Base-by-base conservation (phyloP, 148 eudicot species). In the Talinum fruticosum region DNA sequence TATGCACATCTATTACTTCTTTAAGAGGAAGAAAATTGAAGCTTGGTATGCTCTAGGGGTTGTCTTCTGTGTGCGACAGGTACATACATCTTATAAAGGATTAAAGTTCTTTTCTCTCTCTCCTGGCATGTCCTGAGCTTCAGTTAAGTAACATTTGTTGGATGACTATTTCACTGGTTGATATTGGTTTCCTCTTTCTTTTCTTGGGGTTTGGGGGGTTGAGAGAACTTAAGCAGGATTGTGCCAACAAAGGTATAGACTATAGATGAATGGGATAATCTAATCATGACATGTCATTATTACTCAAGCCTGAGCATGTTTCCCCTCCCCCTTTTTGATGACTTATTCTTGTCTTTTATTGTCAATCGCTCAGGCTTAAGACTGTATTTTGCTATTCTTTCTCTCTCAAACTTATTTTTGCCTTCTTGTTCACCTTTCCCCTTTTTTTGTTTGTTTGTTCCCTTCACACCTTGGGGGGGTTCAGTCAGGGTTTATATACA, bases 1-100 rank as follows among this genome's bases (percentile, higher is more conserved):
- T 76, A 77, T 89, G 66, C 89, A 96, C 84, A 96, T 96, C 81
- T 96, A 91, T 80, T 91, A 89, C 86, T 96, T 83, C 79, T 96
- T 96, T 81, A 72, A 89, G 86, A 90, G 97, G 80, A 93, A 93
- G 79, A 82, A 93, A 66, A 75, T 88, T 29, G 88, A 96, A 81
- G 99, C 93, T 76, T 96, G 97, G 97, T 93, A 93, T 81, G 88
- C 99, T 78, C 95, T 96, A 69, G 99, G 97, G 99, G 99, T 64
- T 96, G 99, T 85, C 84, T 96, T 75, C 85, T 96, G 44, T 91
- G 97, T 84, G 97, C 89, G 75, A 93, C 99, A 85, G 99, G 99
- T 96, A 88, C 73, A 32, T 38, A 44, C 79, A 37, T 61, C 45
- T 26, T 30, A 10, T 72, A 10, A 72, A 61, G n/a, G 7, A 61